Conservation (phyloP, 2,329 filamentous ascomycete genomes). For the Claviceps quebecensis region DNA sequence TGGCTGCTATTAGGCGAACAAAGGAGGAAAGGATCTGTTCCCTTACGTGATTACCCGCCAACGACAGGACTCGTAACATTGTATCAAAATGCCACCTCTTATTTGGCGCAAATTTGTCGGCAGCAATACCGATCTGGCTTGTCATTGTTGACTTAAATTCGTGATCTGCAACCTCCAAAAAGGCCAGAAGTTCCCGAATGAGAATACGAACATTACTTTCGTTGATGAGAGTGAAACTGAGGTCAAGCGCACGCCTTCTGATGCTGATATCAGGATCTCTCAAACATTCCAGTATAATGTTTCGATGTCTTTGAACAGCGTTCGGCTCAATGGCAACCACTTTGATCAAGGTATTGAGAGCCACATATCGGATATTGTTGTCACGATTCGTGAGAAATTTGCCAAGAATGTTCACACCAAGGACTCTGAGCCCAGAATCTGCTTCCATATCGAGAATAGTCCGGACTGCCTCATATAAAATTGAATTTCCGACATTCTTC, state of each 20-base stretch:
- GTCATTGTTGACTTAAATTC: constrained; percentile 99
- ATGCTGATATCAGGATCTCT: constrained; percentile 98
- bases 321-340: constrained; percentile 97
- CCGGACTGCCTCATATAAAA: constrained; percentile 90
- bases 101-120: constrained; percentile 89
- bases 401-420: constrained; percentile 95
- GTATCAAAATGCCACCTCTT: constrained; percentile 98
- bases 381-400: constrained; percentile 98
- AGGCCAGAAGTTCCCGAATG: constrained; percentile 83
- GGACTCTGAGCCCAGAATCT: constrained; percentile 81
- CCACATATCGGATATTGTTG: constrained; percentile 98
- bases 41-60: constrained; percentile 94
- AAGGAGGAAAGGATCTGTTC: constrained; percentile 97
- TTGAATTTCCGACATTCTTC: constrained; percentile 97
- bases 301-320: constrained; percentile 89
- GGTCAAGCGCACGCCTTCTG: constrained; percentile 80
- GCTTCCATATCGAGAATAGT: constrained; percentile 98
- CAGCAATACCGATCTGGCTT: constrained; percentile 91
- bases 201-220: constrained; percentile 89
- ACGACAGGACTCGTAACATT: constrained; percentile 82
- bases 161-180: constrained; percentile 92
- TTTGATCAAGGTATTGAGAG: constrained; percentile 92
- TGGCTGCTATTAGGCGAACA: constrained; percentile 86
- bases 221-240: constrained; percentile 97
- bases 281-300: constrained; percentile 92